phyloP scores from a whole-genome alignment of 805 yeast species.

The Saturnispora sanitii region DNA sequence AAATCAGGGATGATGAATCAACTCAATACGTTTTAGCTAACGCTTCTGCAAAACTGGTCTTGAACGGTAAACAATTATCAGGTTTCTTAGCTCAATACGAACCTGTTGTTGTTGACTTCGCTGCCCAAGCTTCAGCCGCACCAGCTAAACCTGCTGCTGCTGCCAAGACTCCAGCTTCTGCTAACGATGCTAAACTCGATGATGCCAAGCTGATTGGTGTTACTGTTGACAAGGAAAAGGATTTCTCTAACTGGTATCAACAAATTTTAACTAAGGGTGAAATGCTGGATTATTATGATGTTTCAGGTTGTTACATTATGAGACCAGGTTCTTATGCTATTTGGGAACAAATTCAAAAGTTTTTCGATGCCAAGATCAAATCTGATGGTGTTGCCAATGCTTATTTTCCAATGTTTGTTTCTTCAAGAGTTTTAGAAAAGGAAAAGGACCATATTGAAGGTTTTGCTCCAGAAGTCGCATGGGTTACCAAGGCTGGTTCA shows the following conservation, averaged over 20 bases:
- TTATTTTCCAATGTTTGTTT: conserved; percentile 98
- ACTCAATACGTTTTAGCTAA: conserved; percentile 37
- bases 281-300: conserved; percentile 97
- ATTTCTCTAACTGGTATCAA: conserved; percentile 96
- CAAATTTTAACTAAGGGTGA: conserved; percentile 95
- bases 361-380: conserved; percentile 76
- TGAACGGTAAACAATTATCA: conserved; percentile 37
- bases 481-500: conserved; percentile 96
- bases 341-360: conserved; percentile 90
- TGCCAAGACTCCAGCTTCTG: too few relatives aligned
- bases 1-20: conserved; percentile 32
- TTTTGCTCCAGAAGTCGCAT: conserved; percentile 98
- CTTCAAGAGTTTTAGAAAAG: conserved; percentile 83
- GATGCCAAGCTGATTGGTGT: conserved; percentile 93
- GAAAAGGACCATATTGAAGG: conserved; percentile 99
- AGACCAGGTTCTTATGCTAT: conserved; percentile 91
- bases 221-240: conserved; percentile 84
- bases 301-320: conserved; percentile 95
- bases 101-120: conserved; percentile 44
- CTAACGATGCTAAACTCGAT: conserved; percentile 46
- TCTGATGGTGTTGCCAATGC: conserved; percentile 86
- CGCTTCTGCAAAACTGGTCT: conserved; percentile 40
- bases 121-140: conserved; percentile 34
- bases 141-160: conserved; percentile 23
- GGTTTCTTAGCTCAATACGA: conserved; percentile 46